A percentile compares a stretch with the other conserved stretches of the same genome.
phyloP scores from a whole-genome alignment of 2,329 filamentous ascomycete species.

The Venturia pyrina region DNA sequence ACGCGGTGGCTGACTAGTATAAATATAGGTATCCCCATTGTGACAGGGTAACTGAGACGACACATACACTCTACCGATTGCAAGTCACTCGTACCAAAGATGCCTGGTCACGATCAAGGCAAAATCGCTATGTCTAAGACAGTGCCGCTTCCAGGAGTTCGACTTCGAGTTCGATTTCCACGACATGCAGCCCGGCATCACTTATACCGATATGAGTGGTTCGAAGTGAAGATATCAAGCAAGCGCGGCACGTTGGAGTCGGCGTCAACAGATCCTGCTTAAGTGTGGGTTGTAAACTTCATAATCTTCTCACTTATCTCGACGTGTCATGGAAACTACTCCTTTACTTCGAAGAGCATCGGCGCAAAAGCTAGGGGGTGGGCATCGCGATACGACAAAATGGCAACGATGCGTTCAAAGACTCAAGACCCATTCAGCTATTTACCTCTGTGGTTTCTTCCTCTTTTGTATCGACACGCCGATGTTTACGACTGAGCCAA shows the following conservation, averaged over 20 bases:
- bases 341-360: not conserved
- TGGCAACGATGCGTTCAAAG: not conserved
- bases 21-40: no score
- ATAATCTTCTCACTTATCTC: not conserved
- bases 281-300: no score
- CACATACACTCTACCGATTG: not conserved
- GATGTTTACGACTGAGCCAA: not conserved
- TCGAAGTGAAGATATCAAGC: not conserved
- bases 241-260: not conserved
- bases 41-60: not conserved
- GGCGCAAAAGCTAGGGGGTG: not conserved
- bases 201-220: not conserved
- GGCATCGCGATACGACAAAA: not conserved
- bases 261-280: not conserved
- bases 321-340: not conserved
- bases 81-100: not conserved
- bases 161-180: no score
- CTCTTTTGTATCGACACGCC: not conserved
- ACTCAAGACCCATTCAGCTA: not conserved
- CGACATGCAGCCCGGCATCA: no score
- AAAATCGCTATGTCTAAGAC: not conserved
- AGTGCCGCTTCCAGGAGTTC: no score
- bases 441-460: not conserved
- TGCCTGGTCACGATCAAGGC: not conserved
- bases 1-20: not conserved